Conservation (phyloP, 129 eudicot genomes). For the Flaveria sonorensis region DNA sequence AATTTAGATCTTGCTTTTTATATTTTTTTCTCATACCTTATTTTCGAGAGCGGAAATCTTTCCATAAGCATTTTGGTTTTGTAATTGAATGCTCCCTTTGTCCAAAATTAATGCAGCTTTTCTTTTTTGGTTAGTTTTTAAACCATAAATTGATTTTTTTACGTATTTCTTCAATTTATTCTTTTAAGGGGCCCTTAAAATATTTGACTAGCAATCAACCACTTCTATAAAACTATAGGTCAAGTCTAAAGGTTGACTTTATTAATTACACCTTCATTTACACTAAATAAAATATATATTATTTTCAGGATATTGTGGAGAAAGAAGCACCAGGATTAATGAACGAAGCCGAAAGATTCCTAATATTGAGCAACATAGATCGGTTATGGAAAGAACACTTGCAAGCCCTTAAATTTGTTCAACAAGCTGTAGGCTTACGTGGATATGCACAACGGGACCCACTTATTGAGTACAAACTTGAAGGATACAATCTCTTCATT, state of each 20-base stretch:
- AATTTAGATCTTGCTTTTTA: not conserved
- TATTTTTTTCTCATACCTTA: too few relatives aligned
- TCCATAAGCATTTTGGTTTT: too few relatives aligned
- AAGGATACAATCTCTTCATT: constrained; percentile 96
- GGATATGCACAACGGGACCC: constrained; percentile 99
- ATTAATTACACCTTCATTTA: constrained; percentile 6
- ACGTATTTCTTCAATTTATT: too few relatives aligned
- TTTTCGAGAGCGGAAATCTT: too few relatives aligned
- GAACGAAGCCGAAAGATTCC: constrained; percentile 97
- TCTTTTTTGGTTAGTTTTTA: too few relatives aligned
- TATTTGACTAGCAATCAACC: too few relatives aligned
- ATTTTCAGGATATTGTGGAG: constrained; percentile 77
- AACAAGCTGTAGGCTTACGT: constrained; percentile 98
- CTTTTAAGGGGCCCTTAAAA: too few relatives aligned
- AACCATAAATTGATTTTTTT: too few relatives aligned
- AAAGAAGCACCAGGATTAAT: constrained; percentile 86
- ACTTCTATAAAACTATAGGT: not conserved
- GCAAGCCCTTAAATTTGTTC: constrained; percentile 97
- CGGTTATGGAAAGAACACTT: constrained; percentile 99
- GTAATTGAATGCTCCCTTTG: too few relatives aligned
- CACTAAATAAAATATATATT: not conserved
- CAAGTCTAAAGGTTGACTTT: not conserved
- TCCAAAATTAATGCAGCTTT: too few relatives aligned
- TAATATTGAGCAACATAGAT: constrained; percentile 87
- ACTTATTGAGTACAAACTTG: constrained; percentile 96